A percentile compares a stretch with the other conserved stretches of the same genome.
Evolutionary conservation across 257 asterid genomes (phyloP).

Genomic region (Solanum pennellii): DNA sequence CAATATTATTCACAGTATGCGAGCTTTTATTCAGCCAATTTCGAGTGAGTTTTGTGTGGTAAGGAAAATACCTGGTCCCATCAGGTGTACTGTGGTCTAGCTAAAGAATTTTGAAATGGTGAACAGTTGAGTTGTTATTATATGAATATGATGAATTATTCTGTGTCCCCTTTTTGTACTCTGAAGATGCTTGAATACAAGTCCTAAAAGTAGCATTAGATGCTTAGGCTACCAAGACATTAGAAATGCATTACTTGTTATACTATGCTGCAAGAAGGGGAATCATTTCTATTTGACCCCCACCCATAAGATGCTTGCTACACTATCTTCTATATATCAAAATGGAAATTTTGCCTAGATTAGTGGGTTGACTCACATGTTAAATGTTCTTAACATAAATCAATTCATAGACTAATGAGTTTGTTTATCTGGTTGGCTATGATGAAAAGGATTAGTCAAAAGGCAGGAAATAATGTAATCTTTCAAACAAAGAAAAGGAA

Average conservation of each 20-base stretch:
- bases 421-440: background rate
- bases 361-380: background rate
- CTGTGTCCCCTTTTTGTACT: background rate
- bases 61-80: background rate
- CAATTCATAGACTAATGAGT: background rate
- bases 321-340: background rate
- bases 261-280: background rate
- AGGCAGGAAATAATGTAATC: background rate
- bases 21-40: background rate
- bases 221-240: background rate
- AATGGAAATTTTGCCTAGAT: background rate
- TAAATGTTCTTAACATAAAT: background rate
- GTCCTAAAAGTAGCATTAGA: background rate
- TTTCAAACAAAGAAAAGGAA: background rate
- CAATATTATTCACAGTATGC: background rate
- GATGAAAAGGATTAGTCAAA: background rate
- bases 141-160: background rate
- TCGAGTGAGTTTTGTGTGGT: background rate
- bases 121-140: background rate
- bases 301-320: background rate
- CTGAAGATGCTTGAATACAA: constrained; percentile 1
- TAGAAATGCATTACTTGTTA: background rate
- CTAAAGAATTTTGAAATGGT: background rate
- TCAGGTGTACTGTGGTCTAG: background rate
- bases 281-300: background rate